Evolutionary conservation across 495 filamentous ascomycete species (phyloP), one percentile per base, ranked within the genome.

Genomic region (Clavariopsis aquatica): DNA sequence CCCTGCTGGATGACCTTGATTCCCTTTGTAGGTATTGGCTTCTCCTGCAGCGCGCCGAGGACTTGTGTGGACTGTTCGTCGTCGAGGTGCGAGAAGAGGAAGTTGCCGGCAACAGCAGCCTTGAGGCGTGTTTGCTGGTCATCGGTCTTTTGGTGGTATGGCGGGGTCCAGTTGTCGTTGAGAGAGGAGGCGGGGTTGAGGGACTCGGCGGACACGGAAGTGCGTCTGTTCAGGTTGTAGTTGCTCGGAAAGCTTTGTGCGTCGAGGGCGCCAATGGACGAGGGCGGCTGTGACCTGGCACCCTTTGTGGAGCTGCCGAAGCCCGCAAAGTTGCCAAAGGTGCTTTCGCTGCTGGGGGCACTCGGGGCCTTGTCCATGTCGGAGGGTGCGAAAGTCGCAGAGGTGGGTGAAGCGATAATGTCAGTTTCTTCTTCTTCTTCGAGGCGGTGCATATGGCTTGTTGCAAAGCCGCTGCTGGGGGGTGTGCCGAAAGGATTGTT

Each of bases 1-100:
- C 94, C 94, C 80, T 98, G 94, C 23, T 87, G 89, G 70, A 98
- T 97, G 58, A 98, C 91, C 78, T 96, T 96, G 77, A 96, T 96
- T 67, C 85, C 93, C 79, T 92, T 95, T 61, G 92, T 89, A 0
- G 94, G 94, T 47, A 98, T 93, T 3, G 90, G 89, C 77, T 97
- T 97, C 76, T 98, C 94, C 56, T 95, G 87, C 51, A 98, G 78
- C 5, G 94, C 94, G 49, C 92, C 90, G 38, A 98, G 83, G 38
- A 98, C 90, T 47, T 94, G 91, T 27, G 82, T 81, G 66, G 85
- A 87, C 75, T 94, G 90, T 58, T 98, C 94, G 59, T 97, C 94
- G 61, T 96, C 93, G 15, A 98, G 84, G 72, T 96, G 91, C 64
- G 87, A 90, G 77, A 98, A 98, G 66, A 98, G 80, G 76, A 98